Evolutionary conservation across 768 basidiomycete species (phyloP).

Genomic region (Suillus occidentalis): DNA sequence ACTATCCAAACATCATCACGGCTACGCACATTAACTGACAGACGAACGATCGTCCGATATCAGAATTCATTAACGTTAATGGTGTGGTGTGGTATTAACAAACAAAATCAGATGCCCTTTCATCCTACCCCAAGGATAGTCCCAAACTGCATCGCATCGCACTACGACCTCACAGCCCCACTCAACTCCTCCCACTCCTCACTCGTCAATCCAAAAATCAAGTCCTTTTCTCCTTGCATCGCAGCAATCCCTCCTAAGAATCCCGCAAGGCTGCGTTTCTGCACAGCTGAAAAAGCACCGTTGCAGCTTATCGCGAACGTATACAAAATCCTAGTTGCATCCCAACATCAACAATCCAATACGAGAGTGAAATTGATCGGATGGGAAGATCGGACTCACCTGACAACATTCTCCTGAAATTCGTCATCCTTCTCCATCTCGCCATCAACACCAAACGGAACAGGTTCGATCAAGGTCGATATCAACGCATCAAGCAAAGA

Average conservation of each 20-base stretch:
- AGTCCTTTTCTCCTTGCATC: not conserved
- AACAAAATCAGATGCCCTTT: not conserved
- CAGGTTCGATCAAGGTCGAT: not conserved
- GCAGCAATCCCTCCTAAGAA: not conserved
- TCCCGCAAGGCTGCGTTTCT: not conserved
- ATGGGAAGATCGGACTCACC: not conserved
- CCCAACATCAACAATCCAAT: not conserved
- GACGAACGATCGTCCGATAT: not conserved
- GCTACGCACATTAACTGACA: too few species aligned
- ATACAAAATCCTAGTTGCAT: not conserved
- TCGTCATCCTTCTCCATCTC: slow-evolving; percentile 31
- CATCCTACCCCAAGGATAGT: not conserved
- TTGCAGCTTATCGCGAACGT: not conserved
- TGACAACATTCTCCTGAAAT: slow-evolving; percentile 27
- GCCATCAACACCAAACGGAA: not conserved
- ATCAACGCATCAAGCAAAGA: not conserved
- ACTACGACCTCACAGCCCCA: not conserved
- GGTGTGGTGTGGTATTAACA: not conserved
- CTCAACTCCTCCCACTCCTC: not conserved
- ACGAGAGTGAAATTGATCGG: not conserved
- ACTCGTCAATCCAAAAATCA: not conserved
- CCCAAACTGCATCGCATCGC: not conserved
- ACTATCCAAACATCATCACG: not conserved
- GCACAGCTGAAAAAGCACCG: not conserved
- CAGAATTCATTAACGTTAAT: not conserved